Evolutionary conservation across 257 asterid genomes (phyloP).

Genomic region (Rauvolfia tetraphylla): DNA sequence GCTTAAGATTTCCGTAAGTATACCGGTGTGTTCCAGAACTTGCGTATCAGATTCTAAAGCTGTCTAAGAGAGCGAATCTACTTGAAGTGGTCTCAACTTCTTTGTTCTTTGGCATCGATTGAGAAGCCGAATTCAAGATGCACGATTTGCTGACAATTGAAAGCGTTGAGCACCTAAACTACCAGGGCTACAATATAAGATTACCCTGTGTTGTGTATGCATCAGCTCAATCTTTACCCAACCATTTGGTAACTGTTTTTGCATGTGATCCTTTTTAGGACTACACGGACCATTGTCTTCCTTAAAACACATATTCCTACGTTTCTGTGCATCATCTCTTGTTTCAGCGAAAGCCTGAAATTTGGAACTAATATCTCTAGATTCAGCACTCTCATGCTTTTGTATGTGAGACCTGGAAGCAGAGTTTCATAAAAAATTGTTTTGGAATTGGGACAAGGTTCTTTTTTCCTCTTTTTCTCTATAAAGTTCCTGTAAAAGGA

Average conservation of each 20-base stretch:
- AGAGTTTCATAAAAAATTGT: background rate
- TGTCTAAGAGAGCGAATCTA: background rate
- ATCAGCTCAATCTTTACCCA: background rate
- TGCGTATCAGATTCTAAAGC: constrained; percentile 5
- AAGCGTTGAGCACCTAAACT: background rate
- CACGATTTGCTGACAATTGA: background rate
- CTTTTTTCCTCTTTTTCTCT: background rate
- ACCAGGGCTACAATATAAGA: background rate
- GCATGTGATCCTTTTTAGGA: too few species aligned
- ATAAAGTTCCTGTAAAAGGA: background rate
- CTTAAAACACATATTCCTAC: background rate
- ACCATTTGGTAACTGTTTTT: too few species aligned
- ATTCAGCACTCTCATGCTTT: too few species aligned
- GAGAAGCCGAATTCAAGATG: background rate
- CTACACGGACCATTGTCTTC: too few species aligned
- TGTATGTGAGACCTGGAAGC: too few species aligned
- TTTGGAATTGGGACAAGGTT: background rate
- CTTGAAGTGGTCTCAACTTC: background rate
- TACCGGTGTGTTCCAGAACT: too few species aligned
- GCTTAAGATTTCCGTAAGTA: background rate
- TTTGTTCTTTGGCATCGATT: background rate
- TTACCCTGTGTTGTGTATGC: background rate
- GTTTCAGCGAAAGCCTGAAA: too few species aligned
- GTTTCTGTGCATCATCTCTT: background rate
- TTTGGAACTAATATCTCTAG: background rate